Evolutionary conservation across 108 stramenopile genomes (phyloP).

Genomic region (Nitzschia sp.): DNA sequence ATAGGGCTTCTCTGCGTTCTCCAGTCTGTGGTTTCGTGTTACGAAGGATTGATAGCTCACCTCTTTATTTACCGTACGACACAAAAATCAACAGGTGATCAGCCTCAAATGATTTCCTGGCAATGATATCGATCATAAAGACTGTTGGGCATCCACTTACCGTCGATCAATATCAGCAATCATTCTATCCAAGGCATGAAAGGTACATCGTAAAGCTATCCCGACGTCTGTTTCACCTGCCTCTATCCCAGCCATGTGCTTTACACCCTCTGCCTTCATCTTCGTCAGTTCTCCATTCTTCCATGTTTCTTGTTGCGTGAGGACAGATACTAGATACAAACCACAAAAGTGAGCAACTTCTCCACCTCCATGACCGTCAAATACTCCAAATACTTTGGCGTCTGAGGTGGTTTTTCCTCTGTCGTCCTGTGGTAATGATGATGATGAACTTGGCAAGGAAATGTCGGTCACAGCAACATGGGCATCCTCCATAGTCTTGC

Average conservation of each 20-base stretch:
- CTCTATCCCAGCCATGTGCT: slow-evolving; percentile 2
- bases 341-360: slow-evolving; percentile 91
- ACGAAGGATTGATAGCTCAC: slow-evolving; percentile 37
- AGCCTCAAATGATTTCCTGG: too few species aligned
- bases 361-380: slow-evolving; percentile 94
- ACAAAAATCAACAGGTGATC: too few species aligned
- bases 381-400: slow-evolving; percentile 87
- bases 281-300: neutral
- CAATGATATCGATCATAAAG: too few species aligned
- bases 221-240: slow-evolving; percentile 42
- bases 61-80: too few species aligned
- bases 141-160: too few species aligned
- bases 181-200: slow-evolving; percentile 84
- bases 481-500: slow-evolving; percentile 97
- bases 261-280: neutral
- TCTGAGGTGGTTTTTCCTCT: slow-evolving; percentile 2
- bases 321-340: slow-evolving; percentile 76
- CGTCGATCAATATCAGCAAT: slow-evolving; percentile 61
- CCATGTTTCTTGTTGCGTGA: slow-evolving; percentile 59
- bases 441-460: slow-evolving; percentile 13
- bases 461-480: slow-evolving; percentile 81
- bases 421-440: neutral
- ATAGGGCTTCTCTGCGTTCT: slow-evolving; percentile 26
- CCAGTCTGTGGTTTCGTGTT: slow-evolving; percentile 35
- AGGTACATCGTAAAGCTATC: slow-evolving; percentile 58